phyloP scores from a whole-genome alignment of 495 filamentous ascomycete genomes.

The Aspergillus heteromorphus region DNA sequence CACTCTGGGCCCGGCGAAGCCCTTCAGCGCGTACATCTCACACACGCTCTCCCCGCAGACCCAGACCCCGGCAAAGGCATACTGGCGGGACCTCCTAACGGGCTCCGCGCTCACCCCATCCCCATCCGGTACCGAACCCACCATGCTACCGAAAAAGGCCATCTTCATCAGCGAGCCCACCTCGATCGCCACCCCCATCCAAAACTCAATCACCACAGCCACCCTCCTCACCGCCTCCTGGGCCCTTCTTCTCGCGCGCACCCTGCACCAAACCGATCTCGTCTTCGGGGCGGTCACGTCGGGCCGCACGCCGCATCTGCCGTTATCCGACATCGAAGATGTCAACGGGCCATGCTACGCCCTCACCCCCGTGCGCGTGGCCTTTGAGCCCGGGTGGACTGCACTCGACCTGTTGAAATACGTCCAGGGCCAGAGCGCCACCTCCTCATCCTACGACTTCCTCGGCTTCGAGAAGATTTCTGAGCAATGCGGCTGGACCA shows the following conservation, averaged over 20 bases:
- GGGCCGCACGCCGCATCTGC: neutral
- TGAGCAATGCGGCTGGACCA: neutral
- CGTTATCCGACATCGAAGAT: neutral
- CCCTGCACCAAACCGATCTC: neutral
- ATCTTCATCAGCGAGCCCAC: neutral
- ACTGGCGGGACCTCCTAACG: neutral
- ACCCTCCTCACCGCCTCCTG: neutral
- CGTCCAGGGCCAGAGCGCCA: conserved; percentile 13
- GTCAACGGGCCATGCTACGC: conserved; percentile 16
- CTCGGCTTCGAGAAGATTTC: conserved; percentile 12
- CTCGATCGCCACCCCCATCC: neutral
- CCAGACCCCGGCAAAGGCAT: conserved; percentile 11
- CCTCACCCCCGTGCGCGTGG: conserved; percentile 19
- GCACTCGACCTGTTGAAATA: conserved; percentile 17
- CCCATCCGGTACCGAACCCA: neutral
- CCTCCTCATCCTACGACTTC: conserved; percentile 13
- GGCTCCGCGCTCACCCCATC: neutral
- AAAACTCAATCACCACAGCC: neutral
- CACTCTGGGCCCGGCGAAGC: neutral
- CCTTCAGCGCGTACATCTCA: neutral
- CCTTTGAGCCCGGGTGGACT: conserved; percentile 20
- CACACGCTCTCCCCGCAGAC: neutral
- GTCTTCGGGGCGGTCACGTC: neutral
- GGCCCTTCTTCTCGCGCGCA: neutral
- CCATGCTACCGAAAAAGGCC: conserved; percentile 12